Percentiles rank a stretch among this genome's conserved stretches.
Evolutionary conservation across 1,139 yeast genomes (phyloP).

Genomic region (Hansenula anomala): DNA sequence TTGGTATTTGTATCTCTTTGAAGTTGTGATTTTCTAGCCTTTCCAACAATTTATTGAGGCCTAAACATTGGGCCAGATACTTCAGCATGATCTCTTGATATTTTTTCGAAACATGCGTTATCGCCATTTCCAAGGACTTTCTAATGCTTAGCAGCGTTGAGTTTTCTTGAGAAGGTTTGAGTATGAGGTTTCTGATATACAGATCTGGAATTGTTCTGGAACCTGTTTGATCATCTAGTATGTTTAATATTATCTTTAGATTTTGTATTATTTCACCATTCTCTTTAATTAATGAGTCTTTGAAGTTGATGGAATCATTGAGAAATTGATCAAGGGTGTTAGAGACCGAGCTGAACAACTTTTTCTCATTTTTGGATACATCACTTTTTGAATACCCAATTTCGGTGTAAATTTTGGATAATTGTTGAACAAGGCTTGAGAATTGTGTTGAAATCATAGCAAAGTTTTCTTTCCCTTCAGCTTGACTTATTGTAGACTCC

Average conservation of each 20-base stretch:
- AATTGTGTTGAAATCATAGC: slow-evolving; percentile 28
- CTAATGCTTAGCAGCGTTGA: slow-evolving; percentile 28
- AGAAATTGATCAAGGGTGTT: slow-evolving; percentile 29
- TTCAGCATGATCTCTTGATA: slow-evolving; percentile 24
- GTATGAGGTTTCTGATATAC: slow-evolving; percentile 30
- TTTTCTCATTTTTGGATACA: slow-evolving; percentile 29
- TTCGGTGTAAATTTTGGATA: slow-evolving; percentile 30
- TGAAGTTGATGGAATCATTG: slow-evolving; percentile 28
- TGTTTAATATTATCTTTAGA: slow-evolving; percentile 25
- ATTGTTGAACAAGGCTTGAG: slow-evolving; percentile 25
- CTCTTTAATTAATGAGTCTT: slow-evolving; percentile 23
- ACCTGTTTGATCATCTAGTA: slow-evolving; percentile 30
- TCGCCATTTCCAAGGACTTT: slow-evolving; percentile 26
- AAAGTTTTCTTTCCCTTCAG: slow-evolving; percentile 16
- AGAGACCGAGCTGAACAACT: slow-evolving; percentile 29
- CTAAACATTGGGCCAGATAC: slow-evolving; percentile 19
- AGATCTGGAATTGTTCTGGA: slow-evolving; percentile 33
- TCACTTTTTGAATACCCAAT: slow-evolving; percentile 34
- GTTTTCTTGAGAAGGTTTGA: slow-evolving; percentile 24
- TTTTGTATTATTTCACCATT: slow-evolving; percentile 26
- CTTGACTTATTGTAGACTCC: no score
- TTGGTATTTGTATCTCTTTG: slow-evolving; percentile 7
- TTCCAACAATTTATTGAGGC: slow-evolving; percentile 13
- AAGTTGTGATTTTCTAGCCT: background rate
- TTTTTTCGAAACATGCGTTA: slow-evolving; percentile 24